Conservation (phyloP, 2,329 filamentous ascomycete genomes). For the Colletotrichum cuscutae region DNA sequence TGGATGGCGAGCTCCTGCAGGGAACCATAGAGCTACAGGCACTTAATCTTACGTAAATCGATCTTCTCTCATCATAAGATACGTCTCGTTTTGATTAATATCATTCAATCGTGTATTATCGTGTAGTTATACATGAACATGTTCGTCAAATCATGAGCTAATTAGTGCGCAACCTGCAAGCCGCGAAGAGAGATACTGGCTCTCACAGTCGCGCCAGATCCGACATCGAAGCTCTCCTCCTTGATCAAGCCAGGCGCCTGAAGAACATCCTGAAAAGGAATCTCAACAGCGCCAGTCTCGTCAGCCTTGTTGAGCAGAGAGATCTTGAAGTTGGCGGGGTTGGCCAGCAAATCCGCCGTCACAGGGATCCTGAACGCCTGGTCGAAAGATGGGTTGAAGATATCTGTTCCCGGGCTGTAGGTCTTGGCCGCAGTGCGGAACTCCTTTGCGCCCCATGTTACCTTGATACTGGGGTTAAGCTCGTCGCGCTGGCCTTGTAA, state of each 20-base stretch:
- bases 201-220: slow-evolving; percentile 45
- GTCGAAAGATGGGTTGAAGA: slow-evolving; percentile 60
- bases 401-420: slow-evolving; percentile 56
- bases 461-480: slow-evolving; percentile 56
- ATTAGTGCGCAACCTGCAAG: slow-evolving; percentile 32
- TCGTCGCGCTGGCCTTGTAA: slow-evolving; percentile 55
- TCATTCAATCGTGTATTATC: slow-evolving; percentile 6
- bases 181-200: slow-evolving; percentile 49
- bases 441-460: slow-evolving; percentile 52
- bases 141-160: not conserved
- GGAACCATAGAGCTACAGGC: not conserved
- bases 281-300: slow-evolving; percentile 47
- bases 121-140: not conserved
- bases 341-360: slow-evolving; percentile 41
- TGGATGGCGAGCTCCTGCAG: not conserved
- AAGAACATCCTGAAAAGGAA: slow-evolving; percentile 48
- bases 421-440: slow-evolving; percentile 54
- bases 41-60: not conserved
- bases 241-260: slow-evolving; percentile 43
- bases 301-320: slow-evolving; percentile 46
- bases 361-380: slow-evolving; percentile 55
- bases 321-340: slow-evolving; percentile 44
- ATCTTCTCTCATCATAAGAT: too few relatives aligned
- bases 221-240: slow-evolving; percentile 48
- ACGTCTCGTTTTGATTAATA: too few relatives aligned